phyloP scores from a whole-genome alignment of 305 asterid species.

The Euphrasia arctica region DNA sequence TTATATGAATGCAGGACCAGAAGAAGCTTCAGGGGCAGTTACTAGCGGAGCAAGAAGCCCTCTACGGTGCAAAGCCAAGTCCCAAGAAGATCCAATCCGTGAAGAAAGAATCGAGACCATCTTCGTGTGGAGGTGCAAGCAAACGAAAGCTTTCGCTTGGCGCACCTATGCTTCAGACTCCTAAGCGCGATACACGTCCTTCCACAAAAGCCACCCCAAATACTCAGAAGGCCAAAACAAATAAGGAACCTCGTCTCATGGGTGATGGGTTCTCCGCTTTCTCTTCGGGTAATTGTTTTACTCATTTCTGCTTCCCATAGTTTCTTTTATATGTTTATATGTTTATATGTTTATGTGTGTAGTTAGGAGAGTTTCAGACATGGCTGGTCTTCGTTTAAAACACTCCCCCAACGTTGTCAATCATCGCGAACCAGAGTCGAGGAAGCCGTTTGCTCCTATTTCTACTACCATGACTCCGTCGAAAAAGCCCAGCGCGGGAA shows the following conservation, averaged over 20 bases:
- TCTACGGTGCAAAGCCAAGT: constrained; percentile 93
- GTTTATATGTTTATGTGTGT: constrained; percentile 18
- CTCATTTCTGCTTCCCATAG: background rate
- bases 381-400: constrained; percentile 44
- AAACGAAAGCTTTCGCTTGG: constrained; percentile 74
- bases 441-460: constrained; percentile 89
- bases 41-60: constrained; percentile 84
- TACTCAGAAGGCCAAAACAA: constrained; percentile 48
- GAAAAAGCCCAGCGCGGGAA: constrained; percentile 49
- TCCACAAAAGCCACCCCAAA: constrained; percentile 60
- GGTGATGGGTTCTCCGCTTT: constrained; percentile 49
- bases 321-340: too few relatives aligned
- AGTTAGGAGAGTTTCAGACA: constrained; percentile 71
- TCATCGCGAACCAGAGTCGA: constrained; percentile 32
- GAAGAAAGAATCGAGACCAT: constrained; percentile 65
- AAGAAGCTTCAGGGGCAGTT: constrained; percentile 93
- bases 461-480: constrained; percentile 60
- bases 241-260: constrained; percentile 27
- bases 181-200: constrained; percentile 43
- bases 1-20: constrained; percentile 56
- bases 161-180: constrained; percentile 53
- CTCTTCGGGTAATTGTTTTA: constrained; percentile 53
- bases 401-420: constrained; percentile 31
- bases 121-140: constrained; percentile 44
- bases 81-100: constrained; percentile 71